These are phyloP conservation scores for Baorangia bicolor DNA, from an alignment of 768 basidiomycete species.

Conservation along the genomic window DNA sequence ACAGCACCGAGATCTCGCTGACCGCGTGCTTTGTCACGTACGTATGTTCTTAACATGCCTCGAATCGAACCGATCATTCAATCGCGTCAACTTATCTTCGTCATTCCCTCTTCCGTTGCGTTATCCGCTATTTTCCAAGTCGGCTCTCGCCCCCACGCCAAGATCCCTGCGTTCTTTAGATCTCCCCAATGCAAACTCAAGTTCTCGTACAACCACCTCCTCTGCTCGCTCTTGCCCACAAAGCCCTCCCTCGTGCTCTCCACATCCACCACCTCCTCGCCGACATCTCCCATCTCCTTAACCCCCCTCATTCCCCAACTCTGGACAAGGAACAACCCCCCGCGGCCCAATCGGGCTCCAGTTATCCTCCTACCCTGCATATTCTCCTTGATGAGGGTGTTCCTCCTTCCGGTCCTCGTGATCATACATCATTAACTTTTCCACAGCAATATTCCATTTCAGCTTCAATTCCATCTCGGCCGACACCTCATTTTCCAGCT, in stretches of 20 bases:
- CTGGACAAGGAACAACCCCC: constrained; percentile 36
- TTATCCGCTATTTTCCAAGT: constrained; percentile 17
- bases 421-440: constrained; percentile 27
- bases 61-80: constrained; percentile 27
- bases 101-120: constrained; percentile 12
- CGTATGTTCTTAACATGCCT: constrained; percentile 19
- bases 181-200: constrained; percentile 27
- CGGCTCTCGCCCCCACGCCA: constrained; percentile 14
- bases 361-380: constrained; percentile 33
- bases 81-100: constrained; percentile 26
- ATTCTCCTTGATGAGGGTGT: constrained; percentile 32
- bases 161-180: constrained; percentile 9
- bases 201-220: constrained; percentile 28
- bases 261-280: constrained; percentile 24
- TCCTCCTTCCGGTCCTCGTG: constrained; percentile 32
- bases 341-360: constrained; percentile 36
- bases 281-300: constrained; percentile 25
- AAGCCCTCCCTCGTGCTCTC: constrained; percentile 10
- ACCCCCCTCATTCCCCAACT: constrained; percentile 29
- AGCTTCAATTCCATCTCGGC: constrained; percentile 15
- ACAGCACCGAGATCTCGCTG: constrained; percentile 7
- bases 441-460: constrained; percentile 13
- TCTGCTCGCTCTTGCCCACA: constrained; percentile 13
- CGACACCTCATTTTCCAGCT: constrained; percentile 17
- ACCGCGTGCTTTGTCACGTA: constrained; percentile 23